Conservation (phyloP, 2,329 filamentous ascomycete species). For the Trichothecium roseum region DNA sequence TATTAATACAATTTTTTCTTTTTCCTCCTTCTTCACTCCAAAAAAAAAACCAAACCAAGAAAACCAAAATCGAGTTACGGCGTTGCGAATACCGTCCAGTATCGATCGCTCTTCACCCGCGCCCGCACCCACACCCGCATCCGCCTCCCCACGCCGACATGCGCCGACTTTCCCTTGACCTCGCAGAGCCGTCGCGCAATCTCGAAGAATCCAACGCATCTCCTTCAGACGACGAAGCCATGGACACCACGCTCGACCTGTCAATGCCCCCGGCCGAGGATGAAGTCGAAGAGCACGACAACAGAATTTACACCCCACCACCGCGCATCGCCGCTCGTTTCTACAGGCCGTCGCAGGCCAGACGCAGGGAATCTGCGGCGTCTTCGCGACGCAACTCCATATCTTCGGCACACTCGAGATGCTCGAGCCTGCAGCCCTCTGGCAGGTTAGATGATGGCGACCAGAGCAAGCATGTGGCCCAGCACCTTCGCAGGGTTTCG, state of each 20-base stretch:
- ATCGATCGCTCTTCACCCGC: too few relatives aligned
- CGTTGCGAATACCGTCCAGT: too few relatives aligned
- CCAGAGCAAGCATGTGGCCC: slow-evolving; percentile 68
- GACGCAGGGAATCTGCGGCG: slow-evolving; percentile 64
- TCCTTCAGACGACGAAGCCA: slow-evolving; percentile 12
- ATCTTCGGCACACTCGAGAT: slow-evolving; percentile 63
- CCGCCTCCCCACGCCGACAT: slow-evolving; percentile 17
- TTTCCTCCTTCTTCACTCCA: too few relatives aligned
- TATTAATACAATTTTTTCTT: too few relatives aligned
- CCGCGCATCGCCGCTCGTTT: slow-evolving; percentile 71
- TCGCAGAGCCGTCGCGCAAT: slow-evolving; percentile 30
- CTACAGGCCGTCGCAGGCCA: slow-evolving; percentile 55
- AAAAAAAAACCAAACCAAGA: too few relatives aligned
- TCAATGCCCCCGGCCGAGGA: slow-evolving; percentile 27
- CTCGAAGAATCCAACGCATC: slow-evolving; percentile 23
- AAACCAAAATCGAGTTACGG: too few relatives aligned
- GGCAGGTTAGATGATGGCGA: slow-evolving; percentile 38
- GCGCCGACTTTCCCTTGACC: slow-evolving; percentile 30
- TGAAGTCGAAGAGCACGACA: slow-evolving; percentile 22
- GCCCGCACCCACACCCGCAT: too few relatives aligned
- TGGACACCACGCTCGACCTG: slow-evolving; percentile 23
- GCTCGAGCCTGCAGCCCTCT: slow-evolving; percentile 48
- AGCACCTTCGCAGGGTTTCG: slow-evolving; percentile 68
- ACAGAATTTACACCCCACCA: slow-evolving; percentile 48
- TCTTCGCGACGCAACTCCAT: slow-evolving; percentile 74